A percentile compares a stretch with the other conserved stretches of the same genome.
These are phyloP conservation scores for Aspergillus wentii DNA, from an alignment of 495 filamentous ascomycete species.

Conservation along the genomic window DNA sequence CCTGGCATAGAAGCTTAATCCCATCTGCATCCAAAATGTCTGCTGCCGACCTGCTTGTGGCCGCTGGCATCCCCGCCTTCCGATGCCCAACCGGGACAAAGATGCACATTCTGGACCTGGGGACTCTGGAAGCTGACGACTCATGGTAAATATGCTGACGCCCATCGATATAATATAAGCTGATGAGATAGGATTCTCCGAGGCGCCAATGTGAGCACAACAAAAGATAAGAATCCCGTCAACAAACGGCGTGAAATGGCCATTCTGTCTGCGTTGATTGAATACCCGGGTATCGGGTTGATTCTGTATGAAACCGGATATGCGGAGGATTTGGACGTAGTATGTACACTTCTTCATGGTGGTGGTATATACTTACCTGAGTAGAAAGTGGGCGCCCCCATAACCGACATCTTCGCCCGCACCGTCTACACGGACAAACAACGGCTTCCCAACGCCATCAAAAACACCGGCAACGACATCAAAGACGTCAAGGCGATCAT, in stretches of 20 bases:
- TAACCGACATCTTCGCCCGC: conserved; percentile 36
- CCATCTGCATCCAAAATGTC: too few relatives aligned
- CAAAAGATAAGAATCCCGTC: conserved; percentile 2
- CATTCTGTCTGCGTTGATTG: conserved; percentile 6
- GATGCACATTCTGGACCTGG: conserved; percentile 9
- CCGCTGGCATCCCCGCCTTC: too few relatives aligned
- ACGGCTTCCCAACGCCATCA: conserved; percentile 33
- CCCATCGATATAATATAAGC: too few relatives aligned
- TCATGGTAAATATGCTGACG: too few relatives aligned
- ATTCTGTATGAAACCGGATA: conserved; percentile 44
- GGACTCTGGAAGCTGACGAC: conserved; percentile 10
- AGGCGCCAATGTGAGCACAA: conserved; percentile 6
- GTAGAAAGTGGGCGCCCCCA: too few relatives aligned
- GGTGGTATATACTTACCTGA: too few relatives aligned
- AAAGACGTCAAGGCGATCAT: conserved; percentile 41
- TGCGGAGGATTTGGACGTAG: conserved; percentile 29
- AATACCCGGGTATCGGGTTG: conserved; percentile 23
- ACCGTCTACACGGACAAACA: conserved; percentile 29
- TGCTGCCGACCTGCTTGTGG: too few relatives aligned
- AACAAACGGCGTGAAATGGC: conserved; percentile 7
- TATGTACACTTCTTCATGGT: too few relatives aligned
- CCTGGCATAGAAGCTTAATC: too few relatives aligned
- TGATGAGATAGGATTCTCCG: conserved; percentile 4
- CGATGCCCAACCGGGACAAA: conserved; percentile 11
- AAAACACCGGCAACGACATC: conserved; percentile 35